Base-by-base conservation (phyloP, 1,284 basidiomycete species). In the Anthracocystis setariae region DNA sequence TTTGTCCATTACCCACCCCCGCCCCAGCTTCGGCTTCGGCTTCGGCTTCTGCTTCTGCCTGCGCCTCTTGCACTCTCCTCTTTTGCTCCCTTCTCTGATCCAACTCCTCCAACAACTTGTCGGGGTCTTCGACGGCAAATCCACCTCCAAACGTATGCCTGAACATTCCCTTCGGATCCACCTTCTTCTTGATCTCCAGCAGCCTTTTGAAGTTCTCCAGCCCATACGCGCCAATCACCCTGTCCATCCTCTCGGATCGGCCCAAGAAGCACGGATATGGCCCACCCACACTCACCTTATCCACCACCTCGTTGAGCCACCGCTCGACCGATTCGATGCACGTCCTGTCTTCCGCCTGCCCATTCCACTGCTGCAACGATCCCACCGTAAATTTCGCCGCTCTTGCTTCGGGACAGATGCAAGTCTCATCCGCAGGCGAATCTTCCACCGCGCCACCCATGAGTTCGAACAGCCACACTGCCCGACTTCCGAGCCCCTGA, bases 361-460 rank as follows among this genome's bases (percentile, higher is more conserved):
- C 89, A 61, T 90, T 90, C 93, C 93, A 95, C 82, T 95, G 93
- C 83, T 94, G 93, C 44, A 95, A 85, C 18, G 93, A 92, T 2
- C 91, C 91, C 44, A 94, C 89, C 3, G 91, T 93, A 84, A 93
- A 95, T 7, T 88, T 84, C 1, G 91, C 90, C 77, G 90, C 87
- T 24, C 93, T 88, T 75, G 92, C 90, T 15, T 87, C 85, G 74
- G 89, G 88, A 3, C 92, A 91, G 29, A 93, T 84, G 76, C 91
- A 92, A 4, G 84, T 76, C 18, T 77, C 73, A 33, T 73, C 61
- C 57, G 90, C 78, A 0, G 60, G 88, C 53, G 87, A 88, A 77
- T 94, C 91, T 1, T 84, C 84, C 35, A 93, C 87, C 0, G 91
- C 92, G 12, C 92, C 92, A 1, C 91, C 92, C 3, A 91, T 90